Percentiles rank a stretch among this genome's conserved stretches.
phyloP scores from a whole-genome alignment of 805 yeast genomes.

The Starmerella roubikii region DNA sequence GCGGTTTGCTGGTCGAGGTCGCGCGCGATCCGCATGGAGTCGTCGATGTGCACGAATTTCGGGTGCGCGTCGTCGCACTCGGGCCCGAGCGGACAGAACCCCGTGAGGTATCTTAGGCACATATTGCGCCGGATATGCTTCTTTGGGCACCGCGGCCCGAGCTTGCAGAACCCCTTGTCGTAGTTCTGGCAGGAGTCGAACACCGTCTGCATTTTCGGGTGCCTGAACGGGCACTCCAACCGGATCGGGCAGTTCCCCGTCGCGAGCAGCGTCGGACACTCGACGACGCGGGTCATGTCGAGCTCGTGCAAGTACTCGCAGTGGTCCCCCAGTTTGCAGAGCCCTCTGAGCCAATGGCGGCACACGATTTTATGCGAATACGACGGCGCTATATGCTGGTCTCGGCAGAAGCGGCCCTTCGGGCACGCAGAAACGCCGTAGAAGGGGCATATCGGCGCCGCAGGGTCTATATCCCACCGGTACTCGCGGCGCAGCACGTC shows the following conservation, averaged over 20 bases:
- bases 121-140: conserved; percentile 63
- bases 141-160: conserved; percentile 73
- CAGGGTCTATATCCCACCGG: conserved; percentile 74
- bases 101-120: conserved; percentile 72
- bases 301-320: conserved; percentile 96
- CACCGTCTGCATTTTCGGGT: conserved; percentile 24
- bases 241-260: conserved; percentile 66
- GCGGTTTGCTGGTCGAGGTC: conserved; percentile 14
- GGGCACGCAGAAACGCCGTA: conserved; percentile 68
- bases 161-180: conserved; percentile 78
- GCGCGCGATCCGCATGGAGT: conserved; percentile 27
- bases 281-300: conserved; percentile 90
- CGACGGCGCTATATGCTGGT: conserved; percentile 63
- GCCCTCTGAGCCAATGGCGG: conserved; percentile 95
- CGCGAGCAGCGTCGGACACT: conserved; percentile 75
- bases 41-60: conserved; percentile 35
- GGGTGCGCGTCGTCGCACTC: conserved; percentile 76
- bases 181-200: conserved; percentile 84
- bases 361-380: conserved; percentile 75
- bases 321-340: conserved; percentile 90
- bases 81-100: conserved; percentile 86
- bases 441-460: conserved; percentile 73
- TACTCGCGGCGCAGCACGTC: conserved; percentile 68
- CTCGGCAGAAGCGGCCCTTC: conserved; percentile 69
- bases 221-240: conserved; percentile 86